These are phyloP conservation scores for Mallotus repandus DNA, from an alignment of 441 rosid species.

Conservation along the genomic window DNA sequence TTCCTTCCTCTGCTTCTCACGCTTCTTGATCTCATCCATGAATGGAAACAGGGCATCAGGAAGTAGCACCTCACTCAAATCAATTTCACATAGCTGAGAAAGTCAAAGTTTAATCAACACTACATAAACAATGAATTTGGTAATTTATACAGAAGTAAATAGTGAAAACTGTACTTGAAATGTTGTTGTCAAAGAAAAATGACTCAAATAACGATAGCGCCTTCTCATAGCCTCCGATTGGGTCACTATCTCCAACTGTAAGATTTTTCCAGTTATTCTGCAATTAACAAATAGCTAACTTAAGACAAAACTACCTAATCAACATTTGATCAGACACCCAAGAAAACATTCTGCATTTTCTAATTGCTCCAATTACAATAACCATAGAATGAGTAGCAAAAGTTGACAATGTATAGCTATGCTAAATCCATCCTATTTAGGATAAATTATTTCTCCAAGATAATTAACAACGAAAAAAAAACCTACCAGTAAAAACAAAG, in stretches of 20 bases:
- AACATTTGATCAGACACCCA: neutral
- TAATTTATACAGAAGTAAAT: constrained; percentile 1
- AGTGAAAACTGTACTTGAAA: constrained; percentile 53
- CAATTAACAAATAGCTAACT: constrained; percentile 18
- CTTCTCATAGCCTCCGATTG: constrained; percentile 83
- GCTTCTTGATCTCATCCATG: constrained; percentile 87
- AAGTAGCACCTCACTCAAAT: constrained; percentile 65
- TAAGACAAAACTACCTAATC: neutral
- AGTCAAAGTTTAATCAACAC: constrained; percentile 11
- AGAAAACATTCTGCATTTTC: neutral
- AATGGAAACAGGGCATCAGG: constrained; percentile 69
- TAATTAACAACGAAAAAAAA: neutral
- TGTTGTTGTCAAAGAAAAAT: constrained; percentile 84
- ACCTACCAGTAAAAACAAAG: neutral
- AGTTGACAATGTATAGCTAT: neutral
- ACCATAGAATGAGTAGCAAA: neutral
- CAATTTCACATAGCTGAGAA: constrained; percentile 89
- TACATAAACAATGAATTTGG: neutral
- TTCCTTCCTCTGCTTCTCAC: constrained; percentile 77
- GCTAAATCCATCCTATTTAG: neutral
- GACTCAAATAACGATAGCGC: constrained; percentile 87
- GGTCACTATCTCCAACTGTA: constrained; percentile 80
- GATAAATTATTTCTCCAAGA: neutral
- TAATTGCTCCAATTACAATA: neutral
- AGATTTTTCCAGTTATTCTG: constrained; percentile 77